Base-by-base conservation (phyloP, 225 moss, liverwort and hornwort genomes). In the Polytrichum commune region DNA sequence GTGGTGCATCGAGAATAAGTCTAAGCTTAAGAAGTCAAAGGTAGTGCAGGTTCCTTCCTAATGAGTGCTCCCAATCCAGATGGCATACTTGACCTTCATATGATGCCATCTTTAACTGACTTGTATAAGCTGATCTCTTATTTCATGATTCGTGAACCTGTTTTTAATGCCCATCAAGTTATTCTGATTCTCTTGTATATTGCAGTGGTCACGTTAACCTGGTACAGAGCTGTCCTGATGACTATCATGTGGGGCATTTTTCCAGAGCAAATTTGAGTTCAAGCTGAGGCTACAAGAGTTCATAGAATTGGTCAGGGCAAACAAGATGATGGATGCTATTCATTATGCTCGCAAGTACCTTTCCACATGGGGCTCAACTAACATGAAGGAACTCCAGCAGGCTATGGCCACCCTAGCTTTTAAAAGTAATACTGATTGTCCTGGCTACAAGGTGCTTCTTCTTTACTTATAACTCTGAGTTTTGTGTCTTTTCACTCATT, bases 331-430 rank as follows among this genome's bases (percentile, higher is more conserved):
- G 90, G 98, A 99, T 62, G 98, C 98, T 23, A 95, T 99, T 60
- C 86, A 83, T 85, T 99, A 99, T 76, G 95, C 98, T 68, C 93
- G 98, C 71, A 99, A 99, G 83, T 82, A 95, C 69, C 90, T 99
- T 66, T 95, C 98, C 46, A 79, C 77, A 19, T 99, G 98, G 98
- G 92, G 98, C 68, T 81, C 80, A 77, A 95, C 95, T 72, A 93
- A 95, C 68, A 95, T 99, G 95, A 99, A 99, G 80, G 98, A 99
- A 76, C 88, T 99, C 67, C 98, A 99, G 68, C 98, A 99, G 76
- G 98, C 95, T 71, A 99, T 99, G 98, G 98, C 98, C 73, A 99
- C 98, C 46, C 86, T 99, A 74, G 98, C 98, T 55, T 99, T 99
- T 73, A 99, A 90, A 81, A 99, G 98, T 83, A 99, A 88, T 65